Evolutionary conservation across 306 rosid species (phyloP).

Genomic region (Pyrus pyrifolia): DNA sequence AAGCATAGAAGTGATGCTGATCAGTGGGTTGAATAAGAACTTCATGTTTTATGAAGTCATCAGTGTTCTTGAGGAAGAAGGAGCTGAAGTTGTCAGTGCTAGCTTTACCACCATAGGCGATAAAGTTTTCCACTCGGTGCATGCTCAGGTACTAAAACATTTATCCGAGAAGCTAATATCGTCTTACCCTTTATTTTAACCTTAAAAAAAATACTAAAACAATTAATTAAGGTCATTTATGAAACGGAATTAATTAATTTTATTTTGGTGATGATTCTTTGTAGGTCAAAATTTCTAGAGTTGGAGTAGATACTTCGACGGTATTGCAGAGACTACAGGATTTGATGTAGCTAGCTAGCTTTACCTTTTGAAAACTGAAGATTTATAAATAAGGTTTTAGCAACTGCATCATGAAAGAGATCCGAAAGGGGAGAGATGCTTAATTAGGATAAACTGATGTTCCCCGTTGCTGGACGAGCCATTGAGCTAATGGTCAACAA

Average conservation of each 20-base stretch:
- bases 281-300: constrained; percentile 59
- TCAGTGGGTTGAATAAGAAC: constrained; percentile 40
- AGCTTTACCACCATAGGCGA: constrained; percentile 33
- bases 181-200: neutral
- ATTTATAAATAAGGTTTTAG: neutral
- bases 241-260: neutral
- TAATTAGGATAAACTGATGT: neutral
- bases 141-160: constrained; percentile 47
- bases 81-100: constrained; percentile 56
- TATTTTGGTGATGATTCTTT: neutral
- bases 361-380: neutral
- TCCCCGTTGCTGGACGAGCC: neutral
- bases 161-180: neutral
- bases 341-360: constrained; percentile 10
- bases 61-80: constrained; percentile 56
- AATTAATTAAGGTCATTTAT: neutral
- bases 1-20: constrained; percentile 42
- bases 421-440: neutral
- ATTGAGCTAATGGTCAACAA: neutral
- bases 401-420: neutral
- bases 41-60: constrained; percentile 52
- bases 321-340: constrained; percentile 44
- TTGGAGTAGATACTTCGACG: constrained; percentile 58
- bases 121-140: constrained; percentile 44
- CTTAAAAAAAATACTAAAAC: too few relatives aligned